Percentiles rank a stretch among this genome's conserved stretches.
Evolutionary conservation across 2,329 filamentous ascomycete genomes (phyloP).

Genomic region (Metarhizium robertsii): DNA sequence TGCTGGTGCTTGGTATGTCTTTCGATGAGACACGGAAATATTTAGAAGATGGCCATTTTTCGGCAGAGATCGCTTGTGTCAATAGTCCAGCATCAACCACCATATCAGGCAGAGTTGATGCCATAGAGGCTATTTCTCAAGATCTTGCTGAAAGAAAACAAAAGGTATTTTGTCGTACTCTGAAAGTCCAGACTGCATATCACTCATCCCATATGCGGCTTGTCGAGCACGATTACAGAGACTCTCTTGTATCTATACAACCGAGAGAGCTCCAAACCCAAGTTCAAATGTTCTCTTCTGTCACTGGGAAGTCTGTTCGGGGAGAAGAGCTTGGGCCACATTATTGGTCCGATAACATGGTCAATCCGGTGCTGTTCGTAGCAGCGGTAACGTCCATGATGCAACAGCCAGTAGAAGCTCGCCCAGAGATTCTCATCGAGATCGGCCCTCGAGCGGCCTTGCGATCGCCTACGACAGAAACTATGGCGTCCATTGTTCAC

Average conservation of each 20-base stretch:
- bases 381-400: slow-evolving; percentile 28
- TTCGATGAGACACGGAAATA: slow-evolving; percentile 17
- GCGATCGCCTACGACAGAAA: slow-evolving; percentile 27
- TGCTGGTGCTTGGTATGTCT: slow-evolving; percentile 32
- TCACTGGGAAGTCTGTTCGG: slow-evolving; percentile 20
- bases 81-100: slow-evolving; percentile 35
- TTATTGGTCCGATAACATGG: slow-evolving; percentile 40
- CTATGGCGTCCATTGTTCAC: slow-evolving; percentile 13
- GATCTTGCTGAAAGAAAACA: slow-evolving; percentile 19
- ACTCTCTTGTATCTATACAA: slow-evolving; percentile 15
- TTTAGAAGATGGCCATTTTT: slow-evolving; percentile 12
- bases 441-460: slow-evolving; percentile 30
- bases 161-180: slow-evolving; percentile 23
- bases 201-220: slow-evolving; percentile 35
- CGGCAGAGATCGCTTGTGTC: slow-evolving; percentile 31
- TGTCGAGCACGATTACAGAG: slow-evolving; percentile 26
- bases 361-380: slow-evolving; percentile 33
- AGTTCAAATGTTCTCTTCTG: slow-evolving; percentile 31
- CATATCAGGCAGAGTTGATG: slow-evolving; percentile 28
- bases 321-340: slow-evolving; percentile 17
- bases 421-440: slow-evolving; percentile 29
- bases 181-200: slow-evolving; percentile 31
- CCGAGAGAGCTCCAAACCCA: slow-evolving; percentile 8
- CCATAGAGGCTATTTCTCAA: slow-evolving; percentile 20
- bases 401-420: slow-evolving; percentile 13